Evolutionary conservation across 176 grass and related monocot genomes (phyloP).

Genomic region (Aegilops tauschii): DNA sequence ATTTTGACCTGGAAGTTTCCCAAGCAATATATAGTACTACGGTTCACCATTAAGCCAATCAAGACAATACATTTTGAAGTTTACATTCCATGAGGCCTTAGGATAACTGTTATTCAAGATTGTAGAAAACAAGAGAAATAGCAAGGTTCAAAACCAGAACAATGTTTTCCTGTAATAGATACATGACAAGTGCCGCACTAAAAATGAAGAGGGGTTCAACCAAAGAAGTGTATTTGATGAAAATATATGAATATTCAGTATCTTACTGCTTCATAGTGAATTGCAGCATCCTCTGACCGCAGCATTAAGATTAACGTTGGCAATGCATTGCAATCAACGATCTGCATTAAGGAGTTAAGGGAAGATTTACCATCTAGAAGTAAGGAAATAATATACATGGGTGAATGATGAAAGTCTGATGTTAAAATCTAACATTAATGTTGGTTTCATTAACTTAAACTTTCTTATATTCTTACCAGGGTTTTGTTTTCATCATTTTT

Average conservation of each 20-base stretch:
- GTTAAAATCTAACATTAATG: conserved; percentile 19
- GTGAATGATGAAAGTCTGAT: conserved; percentile 13
- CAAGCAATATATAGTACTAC: conserved; percentile 10
- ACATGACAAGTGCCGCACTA: neutral
- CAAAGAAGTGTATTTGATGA: conserved; percentile 27
- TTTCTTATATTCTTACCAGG: conserved; percentile 51
- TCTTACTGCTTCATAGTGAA: conserved; percentile 98
- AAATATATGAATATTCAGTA: conserved; percentile 19
- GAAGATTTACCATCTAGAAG: neutral
- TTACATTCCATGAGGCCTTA: neutral
- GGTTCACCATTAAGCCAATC: neutral
- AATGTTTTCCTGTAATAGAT: conserved; percentile 8
- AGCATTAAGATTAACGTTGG: conserved; percentile 99
- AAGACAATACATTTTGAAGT: neutral
- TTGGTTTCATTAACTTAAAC: neutral
- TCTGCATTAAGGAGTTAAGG: conserved; percentile 42
- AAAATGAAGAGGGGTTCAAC: neutral
- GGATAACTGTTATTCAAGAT: conserved; percentile 10
- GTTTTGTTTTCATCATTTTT: conserved; percentile 99
- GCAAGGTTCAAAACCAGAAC: neutral
- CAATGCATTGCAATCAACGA: conserved; percentile 97
- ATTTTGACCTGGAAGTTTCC: neutral
- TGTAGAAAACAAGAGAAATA: neutral
- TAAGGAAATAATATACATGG: neutral
- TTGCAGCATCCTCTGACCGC: conserved; percentile 92